Evolutionary conservation across 768 basidiomycete species (phyloP).

Genomic region (Lactarius hengduanensis): DNA sequence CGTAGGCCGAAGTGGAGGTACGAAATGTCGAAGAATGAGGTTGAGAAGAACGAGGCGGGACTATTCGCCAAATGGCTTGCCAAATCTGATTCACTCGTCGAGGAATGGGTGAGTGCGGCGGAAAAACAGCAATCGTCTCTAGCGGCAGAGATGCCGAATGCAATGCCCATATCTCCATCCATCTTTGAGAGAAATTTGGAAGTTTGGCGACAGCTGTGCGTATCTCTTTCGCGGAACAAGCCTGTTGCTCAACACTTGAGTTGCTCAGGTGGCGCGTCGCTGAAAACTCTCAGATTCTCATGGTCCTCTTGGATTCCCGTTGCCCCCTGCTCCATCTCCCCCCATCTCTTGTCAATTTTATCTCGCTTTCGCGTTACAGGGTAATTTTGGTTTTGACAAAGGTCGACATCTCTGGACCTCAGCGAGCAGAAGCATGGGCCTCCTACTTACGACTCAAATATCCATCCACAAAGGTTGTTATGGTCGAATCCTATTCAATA

Average conservation of each 20-base stretch:
- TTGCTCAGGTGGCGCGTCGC: slow-evolving; percentile 81
- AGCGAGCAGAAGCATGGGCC: slow-evolving; percentile 63
- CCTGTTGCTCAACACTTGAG: neutral
- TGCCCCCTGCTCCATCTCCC: slow-evolving; percentile 88
- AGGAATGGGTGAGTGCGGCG: slow-evolving; percentile 42
- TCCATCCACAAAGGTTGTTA: slow-evolving; percentile 60
- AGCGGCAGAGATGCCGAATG: slow-evolving; percentile 8
- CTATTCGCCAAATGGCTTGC: slow-evolving; percentile 76
- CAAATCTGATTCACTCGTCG: slow-evolving; percentile 57
- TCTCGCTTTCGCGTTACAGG: slow-evolving; percentile 39
- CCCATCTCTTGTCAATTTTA: slow-evolving; percentile 67
- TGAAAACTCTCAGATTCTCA: slow-evolving; percentile 85
- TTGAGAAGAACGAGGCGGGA: slow-evolving; percentile 89
- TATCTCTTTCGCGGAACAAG: slow-evolving; percentile 20
- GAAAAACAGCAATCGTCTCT: slow-evolving; percentile 4
- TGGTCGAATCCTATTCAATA: slow-evolving; percentile 73
- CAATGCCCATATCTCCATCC: slow-evolving; percentile 63
- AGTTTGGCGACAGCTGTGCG: slow-evolving; percentile 92
- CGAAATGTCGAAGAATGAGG: slow-evolving; percentile 83
- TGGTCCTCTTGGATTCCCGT: slow-evolving; percentile 85
- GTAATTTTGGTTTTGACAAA: slow-evolving; percentile 84
- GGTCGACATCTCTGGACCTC: slow-evolving; percentile 77
- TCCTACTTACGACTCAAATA: slow-evolving; percentile 52
- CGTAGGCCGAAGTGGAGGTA: slow-evolving; percentile 83
- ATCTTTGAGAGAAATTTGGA: slow-evolving; percentile 90